phyloP scores from a whole-genome alignment of 768 basidiomycete species.

The Russula olivacea region DNA sequence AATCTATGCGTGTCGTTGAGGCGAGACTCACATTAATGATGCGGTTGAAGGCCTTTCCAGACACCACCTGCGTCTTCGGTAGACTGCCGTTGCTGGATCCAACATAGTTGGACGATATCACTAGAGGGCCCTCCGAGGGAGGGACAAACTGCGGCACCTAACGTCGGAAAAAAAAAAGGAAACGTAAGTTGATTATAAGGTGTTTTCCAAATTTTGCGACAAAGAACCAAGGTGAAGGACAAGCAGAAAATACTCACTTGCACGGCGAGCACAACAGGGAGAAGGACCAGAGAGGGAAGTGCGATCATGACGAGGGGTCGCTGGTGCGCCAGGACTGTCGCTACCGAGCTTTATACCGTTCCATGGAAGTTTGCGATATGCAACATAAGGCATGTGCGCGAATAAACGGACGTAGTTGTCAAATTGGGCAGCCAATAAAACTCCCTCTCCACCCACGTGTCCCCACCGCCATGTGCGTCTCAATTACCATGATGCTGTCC shows the following conservation, averaged over 20 bases:
- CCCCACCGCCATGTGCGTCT: not conserved
- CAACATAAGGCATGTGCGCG: not conserved
- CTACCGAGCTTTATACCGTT: not conserved
- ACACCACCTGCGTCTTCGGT: constrained; percentile 34
- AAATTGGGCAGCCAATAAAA: not conserved
- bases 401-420: too few species aligned
- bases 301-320: constrained; percentile 6
- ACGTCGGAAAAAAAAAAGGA: not conserved
- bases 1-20: not conserved
- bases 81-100: constrained; percentile 42
- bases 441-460: not conserved
- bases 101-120: constrained; percentile 36
- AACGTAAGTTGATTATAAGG: too few species aligned
- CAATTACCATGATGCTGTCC: not conserved
- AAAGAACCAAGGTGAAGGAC: not conserved
- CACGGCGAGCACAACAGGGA: constrained; percentile 11
- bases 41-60: constrained; percentile 42
- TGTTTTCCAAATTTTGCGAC: not conserved
- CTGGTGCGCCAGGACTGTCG: not conserved
- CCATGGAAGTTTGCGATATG: not conserved
- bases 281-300: constrained; percentile 3
- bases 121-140: constrained; percentile 29
- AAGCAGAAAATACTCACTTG: not conserved
- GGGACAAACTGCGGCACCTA: constrained; percentile 31
- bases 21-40: constrained; percentile 34